Percentiles rank a stretch among this genome's conserved stretches.
These are phyloP conservation scores for Graphium sp. DNA, from an alignment of 2,329 filamentous ascomycete species.

Conservation along the genomic window DNA sequence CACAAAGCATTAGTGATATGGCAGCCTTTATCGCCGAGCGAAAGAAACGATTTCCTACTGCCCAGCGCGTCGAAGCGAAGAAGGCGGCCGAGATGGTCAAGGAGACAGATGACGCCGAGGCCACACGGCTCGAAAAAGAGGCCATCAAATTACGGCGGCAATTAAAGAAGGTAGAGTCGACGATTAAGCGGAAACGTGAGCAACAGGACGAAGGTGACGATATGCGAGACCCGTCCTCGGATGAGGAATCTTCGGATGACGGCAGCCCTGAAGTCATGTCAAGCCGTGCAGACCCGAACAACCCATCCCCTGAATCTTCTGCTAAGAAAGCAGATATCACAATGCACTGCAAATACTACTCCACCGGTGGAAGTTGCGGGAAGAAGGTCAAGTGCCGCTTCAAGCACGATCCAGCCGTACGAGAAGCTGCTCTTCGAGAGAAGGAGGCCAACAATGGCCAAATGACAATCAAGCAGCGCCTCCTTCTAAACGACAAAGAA, in stretches of 20 bases:
- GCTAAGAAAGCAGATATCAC: slow-evolving; percentile 42
- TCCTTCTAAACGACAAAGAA: slow-evolving; percentile 51
- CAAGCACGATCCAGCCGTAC: slow-evolving; percentile 46
- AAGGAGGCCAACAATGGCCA: slow-evolving; percentile 48
- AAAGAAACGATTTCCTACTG: slow-evolving; percentile 65
- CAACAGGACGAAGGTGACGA: slow-evolving; percentile 52
- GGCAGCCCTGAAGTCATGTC: slow-evolving; percentile 42
- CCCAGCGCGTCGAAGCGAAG: slow-evolving; percentile 48
- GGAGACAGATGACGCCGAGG: slow-evolving; percentile 40
- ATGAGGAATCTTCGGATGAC: slow-evolving; percentile 34
- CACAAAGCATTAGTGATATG: slow-evolving; percentile 46
- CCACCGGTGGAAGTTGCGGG: slow-evolving; percentile 49
- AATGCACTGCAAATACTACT: slow-evolving; percentile 55
- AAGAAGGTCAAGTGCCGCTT: slow-evolving; percentile 65
- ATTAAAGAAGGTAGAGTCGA: slow-evolving; percentile 54
- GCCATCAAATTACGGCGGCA: slow-evolving; percentile 46
- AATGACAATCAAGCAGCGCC: slow-evolving; percentile 47
- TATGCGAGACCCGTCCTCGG: slow-evolving; percentile 33
- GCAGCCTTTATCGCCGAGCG: slow-evolving; percentile 69
- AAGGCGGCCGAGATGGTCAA: slow-evolving; percentile 28
- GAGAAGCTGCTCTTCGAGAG: slow-evolving; percentile 46
- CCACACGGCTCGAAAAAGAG: slow-evolving; percentile 27
- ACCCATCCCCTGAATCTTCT: slow-evolving; percentile 12
- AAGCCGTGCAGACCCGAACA: slow-evolving; percentile 17
- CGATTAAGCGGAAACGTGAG: slow-evolving; percentile 51